Evolutionary conservation across 2,329 filamentous ascomycete genomes (phyloP).

Genomic region (Aspergillus piperis): DNA sequence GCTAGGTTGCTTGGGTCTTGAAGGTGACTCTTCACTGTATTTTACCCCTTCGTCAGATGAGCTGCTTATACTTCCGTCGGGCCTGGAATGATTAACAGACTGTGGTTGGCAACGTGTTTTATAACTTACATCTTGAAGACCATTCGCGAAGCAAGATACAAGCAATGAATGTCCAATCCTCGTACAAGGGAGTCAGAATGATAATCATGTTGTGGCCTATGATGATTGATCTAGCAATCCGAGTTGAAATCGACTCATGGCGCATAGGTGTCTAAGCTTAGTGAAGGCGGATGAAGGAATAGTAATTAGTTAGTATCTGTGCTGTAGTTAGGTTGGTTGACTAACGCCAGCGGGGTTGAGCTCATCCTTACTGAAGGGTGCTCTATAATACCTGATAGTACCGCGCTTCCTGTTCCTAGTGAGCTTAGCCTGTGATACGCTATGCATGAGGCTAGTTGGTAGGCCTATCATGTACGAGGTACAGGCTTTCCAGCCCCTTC

Average conservation of each 20-base stretch:
- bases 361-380: not conserved
- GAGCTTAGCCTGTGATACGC: constrained; percentile 1
- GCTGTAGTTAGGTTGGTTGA: not conserved
- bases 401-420: constrained; percentile 12
- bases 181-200: not conserved
- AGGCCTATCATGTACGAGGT: not conserved
- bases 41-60: not conserved
- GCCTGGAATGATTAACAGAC: constrained; percentile 10
- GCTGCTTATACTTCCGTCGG: constrained; percentile 5
- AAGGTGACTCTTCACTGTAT: constrained; percentile 6
- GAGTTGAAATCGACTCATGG: not conserved
- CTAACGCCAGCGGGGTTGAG: not conserved
- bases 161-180: not conserved
- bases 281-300: not conserved
- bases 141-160: not conserved
- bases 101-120: not conserved
- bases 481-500: not conserved
- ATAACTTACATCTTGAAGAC: constrained; percentile 9
- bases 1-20: not conserved
- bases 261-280: not conserved
- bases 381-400: not conserved
- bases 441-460: not conserved
- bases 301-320: not conserved
- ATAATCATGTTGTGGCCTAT: not conserved
- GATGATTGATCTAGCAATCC: not conserved